phyloP scores from a whole-genome alignment of 805 yeast species.

The Ogataea trehaloabstinens region DNA sequence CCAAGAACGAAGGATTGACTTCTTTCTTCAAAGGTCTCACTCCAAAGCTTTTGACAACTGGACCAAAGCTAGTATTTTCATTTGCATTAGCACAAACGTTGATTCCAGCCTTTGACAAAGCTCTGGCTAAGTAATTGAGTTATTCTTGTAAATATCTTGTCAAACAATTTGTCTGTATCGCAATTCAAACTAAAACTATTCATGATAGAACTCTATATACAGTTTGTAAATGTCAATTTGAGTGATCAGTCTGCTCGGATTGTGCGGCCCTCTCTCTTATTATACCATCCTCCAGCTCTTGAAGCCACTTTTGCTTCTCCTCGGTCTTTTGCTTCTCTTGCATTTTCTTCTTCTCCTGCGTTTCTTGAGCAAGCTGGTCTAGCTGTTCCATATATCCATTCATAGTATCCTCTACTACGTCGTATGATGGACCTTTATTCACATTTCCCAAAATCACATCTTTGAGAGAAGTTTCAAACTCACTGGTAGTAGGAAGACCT shows the following conservation, averaged over 20 bases:
- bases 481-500: conserved; percentile 18
- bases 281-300: conserved; percentile 22
- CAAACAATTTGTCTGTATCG: too few relatives aligned
- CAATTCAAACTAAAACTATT: too few relatives aligned
- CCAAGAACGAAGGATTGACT: conserved; percentile 82
- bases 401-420: conserved; percentile 30
- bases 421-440: conserved; percentile 32
- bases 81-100: conserved; percentile 96
- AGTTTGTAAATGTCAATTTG: too few relatives aligned
- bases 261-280: conserved; percentile 14
- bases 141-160: not conserved
- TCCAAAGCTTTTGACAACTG: conserved; percentile 95
- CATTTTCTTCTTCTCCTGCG: conserved; percentile 19
- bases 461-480: conserved; percentile 26
- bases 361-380: conserved; percentile 22
- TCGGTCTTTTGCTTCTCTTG: conserved; percentile 23
- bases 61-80: conserved; percentile 97
- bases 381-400: conserved; percentile 27
- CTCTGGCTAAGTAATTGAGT: conserved; percentile 33
- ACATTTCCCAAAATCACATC: conserved; percentile 31
- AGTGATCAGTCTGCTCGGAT: conserved; percentile 1
- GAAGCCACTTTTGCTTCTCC: conserved; percentile 23
- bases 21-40: conserved; percentile 96
- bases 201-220: too few relatives aligned
- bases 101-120: conserved; percentile 90